Evolutionary conservation across 192 early-diverging fungal species (phyloP), one percentile per base, ranked within the genome.

Genomic region (Coemansia sp.): DNA sequence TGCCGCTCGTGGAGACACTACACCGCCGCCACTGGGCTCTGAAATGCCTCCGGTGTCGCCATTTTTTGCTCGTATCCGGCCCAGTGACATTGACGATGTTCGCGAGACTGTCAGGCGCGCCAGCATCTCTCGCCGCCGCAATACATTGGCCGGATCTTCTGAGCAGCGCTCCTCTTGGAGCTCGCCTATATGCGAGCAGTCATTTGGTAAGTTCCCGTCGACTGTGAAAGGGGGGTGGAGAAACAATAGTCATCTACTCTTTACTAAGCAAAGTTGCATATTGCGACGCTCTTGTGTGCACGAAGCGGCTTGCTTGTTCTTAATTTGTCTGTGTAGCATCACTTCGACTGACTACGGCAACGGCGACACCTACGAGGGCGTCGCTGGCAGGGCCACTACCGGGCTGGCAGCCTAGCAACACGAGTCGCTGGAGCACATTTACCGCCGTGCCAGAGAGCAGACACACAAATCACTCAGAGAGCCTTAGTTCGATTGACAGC

Each of bases 41-140:
- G 77, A 81, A 37, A 62, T 72, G 79, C 79, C 79, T 42, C 79
- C 79, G 48, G 45, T 62, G 41, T 81, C 79, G 61, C 79, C 79
- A 53, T 68, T 81, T 46, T 81, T 81, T 64, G 53, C 74, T 27
- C 66, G 69, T 39, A 59, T 76, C 42, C 60, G 74, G 44, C 45
- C 44, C 3, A 39, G 60, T 31, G 74, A 76, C 37, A 73, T 81
- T 16, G 44, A 37, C 9, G 65, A 70, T 11, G 69, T 69, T 10
- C 60, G 69, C 19, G 72, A 74, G 44, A 67, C 73, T 10, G 67
- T 79, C 37, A 68, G 62, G 34, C 44, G 63, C 35, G 72, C 73
- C 24, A 66, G 68, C 44, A 31, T 64, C 4, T 63, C 72, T 10
- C 65, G 72, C 9, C n/a, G 46, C 2, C 51, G 77, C 53, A 70